Evolutionary conservation across 2,329 filamentous ascomycete species (phyloP).

Genomic region (Macrophomina tecta): DNA sequence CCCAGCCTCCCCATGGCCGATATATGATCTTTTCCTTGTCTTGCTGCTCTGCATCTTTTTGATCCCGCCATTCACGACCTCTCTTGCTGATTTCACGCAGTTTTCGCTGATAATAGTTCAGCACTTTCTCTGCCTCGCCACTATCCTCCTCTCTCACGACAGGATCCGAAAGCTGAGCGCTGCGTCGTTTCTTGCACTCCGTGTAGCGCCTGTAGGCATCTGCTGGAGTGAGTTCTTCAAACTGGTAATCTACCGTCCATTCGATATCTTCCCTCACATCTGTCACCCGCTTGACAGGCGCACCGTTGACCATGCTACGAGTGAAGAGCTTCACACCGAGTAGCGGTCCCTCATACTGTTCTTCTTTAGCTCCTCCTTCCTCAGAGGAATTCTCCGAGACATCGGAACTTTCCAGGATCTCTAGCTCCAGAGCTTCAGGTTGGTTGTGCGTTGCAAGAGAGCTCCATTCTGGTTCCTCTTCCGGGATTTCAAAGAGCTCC

Average conservation of each 20-base stretch:
- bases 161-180: not conserved
- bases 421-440: conserved; percentile 27
- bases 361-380: not conserved
- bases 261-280: conserved; percentile 52
- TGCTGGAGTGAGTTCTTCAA: conserved; percentile 7
- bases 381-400: not conserved
- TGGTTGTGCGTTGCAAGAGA: conserved; percentile 17
- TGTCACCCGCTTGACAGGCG: conserved; percentile 66
- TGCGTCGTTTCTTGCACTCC: conserved; percentile 53
- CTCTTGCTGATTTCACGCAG: conserved; percentile 56
- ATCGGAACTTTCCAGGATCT: not conserved
- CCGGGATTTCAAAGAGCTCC: conserved; percentile 16
- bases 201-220: not conserved
- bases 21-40: conserved; percentile 14
- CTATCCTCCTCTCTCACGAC: conserved; percentile 33
- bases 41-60: conserved; percentile 53
- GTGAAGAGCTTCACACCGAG: conserved; percentile 75
- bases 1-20: not conserved
- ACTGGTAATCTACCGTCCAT: conserved; percentile 77
- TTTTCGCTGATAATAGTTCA: conserved; percentile 49
- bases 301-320: conserved; percentile 73
- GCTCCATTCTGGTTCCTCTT: conserved; percentile 12
- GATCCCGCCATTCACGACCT: conserved; percentile 65
- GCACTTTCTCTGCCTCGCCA: conserved; percentile 46
- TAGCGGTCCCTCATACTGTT: not conserved